Evolutionary conservation across 2,329 filamentous ascomycete species (phyloP), one percentile per base, ranked within the genome.

Genomic region (Endoconidiophora polonica): DNA sequence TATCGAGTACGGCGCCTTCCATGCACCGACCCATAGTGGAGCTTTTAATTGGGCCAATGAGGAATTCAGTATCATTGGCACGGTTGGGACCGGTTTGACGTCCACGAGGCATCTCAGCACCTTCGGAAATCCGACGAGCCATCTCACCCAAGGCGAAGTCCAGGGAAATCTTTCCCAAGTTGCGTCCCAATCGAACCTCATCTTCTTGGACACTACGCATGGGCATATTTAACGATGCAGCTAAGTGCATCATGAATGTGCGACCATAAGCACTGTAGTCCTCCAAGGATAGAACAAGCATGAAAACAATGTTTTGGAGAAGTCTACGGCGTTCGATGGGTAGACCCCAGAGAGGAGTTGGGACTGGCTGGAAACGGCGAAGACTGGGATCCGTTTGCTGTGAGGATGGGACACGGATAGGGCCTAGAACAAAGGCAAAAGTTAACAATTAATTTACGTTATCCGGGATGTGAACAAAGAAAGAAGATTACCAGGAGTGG

Each of bases 21-120:
- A 88, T 82, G 0, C 90, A 72, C 1, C 77, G 80, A 22, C 88
- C 88, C 39, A 96, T 72, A 1, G 86, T 85, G 7, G 83, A 86
- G 18, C 79, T 80, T 12, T 85, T 74, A 2, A 96, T 69, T 0
- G 86, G 81, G 1, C 83, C 78, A 6, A 86, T 83, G 7, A 95
- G 74, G 29, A 82, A 83, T 24, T 82, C 82, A 0, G 46, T 52
- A 20, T 52, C 50, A 37, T 52, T 48, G 37, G 50, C 50, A 3
- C 46, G 50, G 38, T 52, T 52, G 43, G 42, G 43, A 20, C 50
- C 50, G 20, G 50, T 49, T 36, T 52, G 50, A n/a, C 50, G 50
- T 14, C 50, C 46, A 10, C 50, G 50, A 0, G 68, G 54, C 52
- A 65, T 66, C 51, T 59, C 57, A 20, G 60, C 60, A 10, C 56